Conservation (phyloP, 306 rosid genomes). For the Luffa acutangula region DNA sequence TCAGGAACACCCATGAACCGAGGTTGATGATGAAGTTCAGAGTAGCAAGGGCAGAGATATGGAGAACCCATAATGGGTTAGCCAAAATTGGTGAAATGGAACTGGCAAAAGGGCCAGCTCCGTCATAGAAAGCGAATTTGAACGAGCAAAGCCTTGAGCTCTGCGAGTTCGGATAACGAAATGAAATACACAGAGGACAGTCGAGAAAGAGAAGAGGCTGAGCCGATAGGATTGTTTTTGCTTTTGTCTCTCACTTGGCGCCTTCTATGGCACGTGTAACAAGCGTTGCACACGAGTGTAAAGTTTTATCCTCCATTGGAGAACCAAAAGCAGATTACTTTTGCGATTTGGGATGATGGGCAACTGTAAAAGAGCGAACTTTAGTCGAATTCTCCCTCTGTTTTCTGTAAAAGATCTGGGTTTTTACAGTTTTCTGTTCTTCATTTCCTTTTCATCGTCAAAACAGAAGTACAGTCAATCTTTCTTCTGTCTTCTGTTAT, state of each 20-base stretch:
- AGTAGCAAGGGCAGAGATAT: constrained; percentile 14
- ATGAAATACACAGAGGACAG: neutral
- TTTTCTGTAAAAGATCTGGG: neutral
- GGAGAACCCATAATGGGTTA: constrained; percentile 14
- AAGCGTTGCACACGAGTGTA: neutral
- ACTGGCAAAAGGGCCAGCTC: constrained; percentile 7
- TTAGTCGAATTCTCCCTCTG: neutral
- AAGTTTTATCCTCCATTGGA: neutral
- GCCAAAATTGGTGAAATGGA: constrained; percentile 7
- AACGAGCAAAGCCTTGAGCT: neutral
- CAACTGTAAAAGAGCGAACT: neutral
- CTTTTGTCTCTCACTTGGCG: constrained; percentile 13
- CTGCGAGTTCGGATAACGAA: neutral
- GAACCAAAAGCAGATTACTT: neutral
- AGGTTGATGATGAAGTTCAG: constrained; percentile 16
- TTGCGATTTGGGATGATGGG: neutral
- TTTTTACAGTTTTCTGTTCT: neutral
- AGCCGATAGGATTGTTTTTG: constrained; percentile 4
- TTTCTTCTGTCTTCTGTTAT: neutral
- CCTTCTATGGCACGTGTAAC: constrained; percentile 12
- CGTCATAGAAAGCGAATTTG: constrained; percentile 17
- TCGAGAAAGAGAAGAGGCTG: constrained; percentile 1
- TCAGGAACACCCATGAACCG: constrained; percentile 42
- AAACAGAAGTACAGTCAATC: neutral
- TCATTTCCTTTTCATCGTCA: neutral